Evolutionary conservation across 306 rosid genomes (phyloP).

Genomic region (Amphicarpaea edgeworthii): DNA sequence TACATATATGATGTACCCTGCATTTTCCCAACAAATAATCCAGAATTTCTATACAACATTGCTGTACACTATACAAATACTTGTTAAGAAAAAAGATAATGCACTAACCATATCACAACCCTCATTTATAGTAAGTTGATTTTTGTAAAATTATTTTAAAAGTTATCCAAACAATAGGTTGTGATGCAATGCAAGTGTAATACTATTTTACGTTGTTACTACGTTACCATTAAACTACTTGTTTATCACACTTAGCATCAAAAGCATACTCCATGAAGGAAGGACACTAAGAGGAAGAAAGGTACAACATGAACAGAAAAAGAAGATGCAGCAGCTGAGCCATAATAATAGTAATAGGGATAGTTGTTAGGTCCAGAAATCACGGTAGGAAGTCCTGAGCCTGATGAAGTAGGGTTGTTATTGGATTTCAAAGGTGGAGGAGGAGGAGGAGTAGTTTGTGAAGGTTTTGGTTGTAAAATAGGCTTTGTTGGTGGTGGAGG

Average conservation of each 20-base stretch:
- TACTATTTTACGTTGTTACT: no score
- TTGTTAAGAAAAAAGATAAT: no score
- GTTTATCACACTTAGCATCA: conserved; percentile 31
- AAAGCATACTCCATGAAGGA: conserved; percentile 49
- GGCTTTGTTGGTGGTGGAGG: conserved; percentile 47
- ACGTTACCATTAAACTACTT: no score
- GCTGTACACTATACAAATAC: conserved; percentile 7
- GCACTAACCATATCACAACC: no score
- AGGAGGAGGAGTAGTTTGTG: conserved; percentile 55
- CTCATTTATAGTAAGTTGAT: no score
- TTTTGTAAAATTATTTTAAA: no score
- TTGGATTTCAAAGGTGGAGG: conserved; percentile 63
- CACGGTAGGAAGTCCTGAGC: conserved; percentile 53
- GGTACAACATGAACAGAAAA: conserved; percentile 35
- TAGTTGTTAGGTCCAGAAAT: conserved; percentile 51
- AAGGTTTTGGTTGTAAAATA: no score
- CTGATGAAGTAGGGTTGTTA: conserved; percentile 54
- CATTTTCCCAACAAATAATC: conserved; percentile 35
- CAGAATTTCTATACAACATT: not conserved
- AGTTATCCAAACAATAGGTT: no score
- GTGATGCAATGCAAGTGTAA: no score
- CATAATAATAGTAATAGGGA: conserved; percentile 60
- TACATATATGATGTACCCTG: conserved; percentile 13
- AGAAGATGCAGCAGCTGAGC: conserved; percentile 57
- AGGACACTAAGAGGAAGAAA: conserved; percentile 22